Percentiles rank a stretch among this genome's conserved stretches.
Evolutionary conservation across 1,139 yeast species (phyloP).

Genomic region (Sugiyamaella novakii): DNA sequence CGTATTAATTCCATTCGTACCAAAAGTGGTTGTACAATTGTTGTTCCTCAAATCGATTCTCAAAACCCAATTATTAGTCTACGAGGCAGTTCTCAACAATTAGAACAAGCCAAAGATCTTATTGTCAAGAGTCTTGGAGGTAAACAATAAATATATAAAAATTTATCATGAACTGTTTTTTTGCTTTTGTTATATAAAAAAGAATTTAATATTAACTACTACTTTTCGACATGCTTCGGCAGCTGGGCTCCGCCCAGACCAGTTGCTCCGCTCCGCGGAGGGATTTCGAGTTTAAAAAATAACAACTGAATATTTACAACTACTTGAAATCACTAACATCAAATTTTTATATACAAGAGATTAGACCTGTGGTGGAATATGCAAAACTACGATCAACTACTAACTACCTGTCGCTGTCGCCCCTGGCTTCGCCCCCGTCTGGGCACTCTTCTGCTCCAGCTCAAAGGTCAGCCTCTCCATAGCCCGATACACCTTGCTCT

Average conservation of each 20-base stretch:
- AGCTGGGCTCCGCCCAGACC: constrained; percentile 1
- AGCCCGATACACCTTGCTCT: constrained; percentile 89
- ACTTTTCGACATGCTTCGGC: neutral
- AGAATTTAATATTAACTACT: neutral
- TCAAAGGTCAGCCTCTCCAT: constrained; percentile 64
- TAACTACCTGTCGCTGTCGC: too few relatives aligned
- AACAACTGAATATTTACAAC: too few relatives aligned
- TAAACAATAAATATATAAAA: constrained; percentile 3
- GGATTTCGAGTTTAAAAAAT: constrained; percentile 10
- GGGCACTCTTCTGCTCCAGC: constrained; percentile 36
- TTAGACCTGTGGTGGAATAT: too few relatives aligned
- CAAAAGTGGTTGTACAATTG: constrained; percentile 59
- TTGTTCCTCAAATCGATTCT: constrained; percentile 64
- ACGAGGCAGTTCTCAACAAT: constrained; percentile 47
- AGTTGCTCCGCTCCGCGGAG: neutral
- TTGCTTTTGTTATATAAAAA: constrained; percentile 10
- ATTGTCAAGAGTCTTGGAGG: constrained; percentile 29
- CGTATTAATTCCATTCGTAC: constrained; percentile 65
- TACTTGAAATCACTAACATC: too few relatives aligned
- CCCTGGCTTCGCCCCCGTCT: constrained; percentile 17
- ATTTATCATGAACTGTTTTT: constrained; percentile 7
- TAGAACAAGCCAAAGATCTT: constrained; percentile 50
- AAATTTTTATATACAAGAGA: neutral
- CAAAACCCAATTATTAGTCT: constrained; percentile 40
- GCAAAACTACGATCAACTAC: too few relatives aligned